These are phyloP conservation scores for Ophiosphaerella korrae DNA, from an alignment of 2,329 filamentous ascomycete genomes.

Conservation along the genomic window DNA sequence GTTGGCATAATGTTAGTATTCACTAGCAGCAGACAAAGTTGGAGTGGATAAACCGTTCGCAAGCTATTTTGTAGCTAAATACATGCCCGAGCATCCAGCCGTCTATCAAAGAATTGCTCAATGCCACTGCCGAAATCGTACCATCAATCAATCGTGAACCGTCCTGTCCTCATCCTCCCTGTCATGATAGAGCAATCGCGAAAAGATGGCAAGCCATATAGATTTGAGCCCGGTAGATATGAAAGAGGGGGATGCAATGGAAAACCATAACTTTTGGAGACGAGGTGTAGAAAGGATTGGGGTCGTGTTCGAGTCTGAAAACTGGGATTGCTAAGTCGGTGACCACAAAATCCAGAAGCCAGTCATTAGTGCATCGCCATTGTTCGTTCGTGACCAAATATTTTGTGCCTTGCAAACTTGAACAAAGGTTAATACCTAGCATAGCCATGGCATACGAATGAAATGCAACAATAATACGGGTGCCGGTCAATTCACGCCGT, in stretches of 20 bases:
- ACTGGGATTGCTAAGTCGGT: not conserved
- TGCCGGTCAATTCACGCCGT: slow-evolving; percentile 26
- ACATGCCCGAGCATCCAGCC: slow-evolving; percentile 40
- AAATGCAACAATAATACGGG: slow-evolving; percentile 26
- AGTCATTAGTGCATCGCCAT: slow-evolving; percentile 9
- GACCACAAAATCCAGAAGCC: slow-evolving; percentile 17
- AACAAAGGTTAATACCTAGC: slow-evolving; percentile 5
- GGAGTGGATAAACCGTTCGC: slow-evolving; percentile 31
- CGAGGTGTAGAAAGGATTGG: slow-evolving; percentile 26
- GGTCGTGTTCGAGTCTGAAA: too few relatives aligned
- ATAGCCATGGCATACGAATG: slow-evolving; percentile 8
- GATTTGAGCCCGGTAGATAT: slow-evolving; percentile 24
- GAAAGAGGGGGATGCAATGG: slow-evolving; percentile 21
- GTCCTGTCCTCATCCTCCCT: slow-evolving; percentile 6
- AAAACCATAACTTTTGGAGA: slow-evolving; percentile 42
- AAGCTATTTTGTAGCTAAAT: slow-evolving; percentile 40
- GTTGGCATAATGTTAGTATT: not conserved
- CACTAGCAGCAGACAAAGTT: slow-evolving; percentile 3
- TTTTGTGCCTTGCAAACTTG: slow-evolving; percentile 20
- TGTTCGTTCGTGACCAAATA: slow-evolving; percentile 15
- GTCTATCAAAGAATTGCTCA: slow-evolving; percentile 20
- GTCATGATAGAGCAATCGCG: not conserved
- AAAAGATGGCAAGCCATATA: slow-evolving; percentile 27
- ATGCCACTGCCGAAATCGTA: not conserved
- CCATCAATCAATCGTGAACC: slow-evolving; percentile 9